Evolutionary conservation across 345 rosid genomes (phyloP).

Genomic region (Cardamine chenopodiifolia): DNA sequence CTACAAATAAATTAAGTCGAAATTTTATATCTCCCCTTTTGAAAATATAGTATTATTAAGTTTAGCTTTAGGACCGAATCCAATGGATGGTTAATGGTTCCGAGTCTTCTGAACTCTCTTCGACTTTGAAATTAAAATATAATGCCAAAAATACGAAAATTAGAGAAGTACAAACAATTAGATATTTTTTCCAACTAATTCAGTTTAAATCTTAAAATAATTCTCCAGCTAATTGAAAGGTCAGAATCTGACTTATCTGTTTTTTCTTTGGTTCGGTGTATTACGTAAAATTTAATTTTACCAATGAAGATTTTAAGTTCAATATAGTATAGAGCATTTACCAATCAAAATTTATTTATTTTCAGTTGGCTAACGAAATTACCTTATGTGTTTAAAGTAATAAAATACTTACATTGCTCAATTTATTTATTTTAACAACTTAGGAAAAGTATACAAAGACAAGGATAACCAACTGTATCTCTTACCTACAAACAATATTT

Average conservation of each 20-base stretch:
- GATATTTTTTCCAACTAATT: not conserved
- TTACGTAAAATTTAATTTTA: not conserved
- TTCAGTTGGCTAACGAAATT: not conserved
- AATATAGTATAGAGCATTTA: no score
- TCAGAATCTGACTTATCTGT: not conserved
- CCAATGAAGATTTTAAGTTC: no score
- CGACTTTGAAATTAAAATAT: not conserved
- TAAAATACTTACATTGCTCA: conserved; percentile 6
- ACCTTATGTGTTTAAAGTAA: not conserved
- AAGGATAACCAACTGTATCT: conserved; percentile 21
- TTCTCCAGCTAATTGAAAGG: not conserved
- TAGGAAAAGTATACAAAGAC: conserved; percentile 15
- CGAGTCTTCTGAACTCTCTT: conserved; percentile 1
- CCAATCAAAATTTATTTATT: no score
- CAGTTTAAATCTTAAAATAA: not conserved
- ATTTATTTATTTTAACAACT: conserved; percentile 6
- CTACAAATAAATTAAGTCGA: not conserved
- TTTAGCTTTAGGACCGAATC: not conserved
- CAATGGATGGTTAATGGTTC: conserved; percentile 16
- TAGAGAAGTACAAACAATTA: not conserved
- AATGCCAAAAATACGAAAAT: not conserved
- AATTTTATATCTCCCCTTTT: no score
- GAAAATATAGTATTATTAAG: no score
- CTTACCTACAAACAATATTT: conserved; percentile 38
- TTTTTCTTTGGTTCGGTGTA: not conserved